These are phyloP conservation scores for Talaromyces adpressus DNA, from an alignment of 495 filamentous ascomycete species.

Conservation along the genomic window DNA sequence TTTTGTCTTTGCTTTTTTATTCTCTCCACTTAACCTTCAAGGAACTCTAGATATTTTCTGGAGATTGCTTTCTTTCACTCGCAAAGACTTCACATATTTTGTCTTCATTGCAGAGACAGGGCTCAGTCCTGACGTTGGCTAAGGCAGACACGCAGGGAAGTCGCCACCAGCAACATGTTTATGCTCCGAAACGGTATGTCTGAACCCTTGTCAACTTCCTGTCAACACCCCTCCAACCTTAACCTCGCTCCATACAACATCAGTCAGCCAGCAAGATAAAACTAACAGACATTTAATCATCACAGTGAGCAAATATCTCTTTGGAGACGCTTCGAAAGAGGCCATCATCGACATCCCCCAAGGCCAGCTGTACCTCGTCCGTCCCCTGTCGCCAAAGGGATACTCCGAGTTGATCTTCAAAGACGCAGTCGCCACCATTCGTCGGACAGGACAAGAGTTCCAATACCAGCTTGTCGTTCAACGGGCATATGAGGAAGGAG, in stretches of 20 bases:
- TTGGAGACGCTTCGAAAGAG: constrained; percentile 88
- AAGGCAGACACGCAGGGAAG: constrained; percentile 15
- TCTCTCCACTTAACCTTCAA: neutral
- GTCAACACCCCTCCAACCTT: constrained; percentile 19
- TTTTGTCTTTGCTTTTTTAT: neutral
- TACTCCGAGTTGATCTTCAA: constrained; percentile 99
- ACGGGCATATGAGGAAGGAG: constrained; percentile 93
- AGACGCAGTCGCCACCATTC: constrained; percentile 85
- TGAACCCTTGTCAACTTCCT: constrained; percentile 20
- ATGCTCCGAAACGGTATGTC: constrained; percentile 62
- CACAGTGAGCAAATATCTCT: constrained; percentile 83
- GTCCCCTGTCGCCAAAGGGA: constrained; percentile 89
- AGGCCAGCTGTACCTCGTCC: constrained; percentile 94
- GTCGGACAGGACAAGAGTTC: constrained; percentile 85
- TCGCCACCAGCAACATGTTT: constrained; percentile 50
- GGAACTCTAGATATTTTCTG: neutral
- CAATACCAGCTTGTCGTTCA: constrained; percentile 97
- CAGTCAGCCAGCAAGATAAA: neutral
- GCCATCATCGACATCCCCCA: constrained; percentile 89
- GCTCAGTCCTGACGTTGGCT: neutral
- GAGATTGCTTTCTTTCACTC: neutral
- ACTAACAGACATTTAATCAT: constrained; percentile 14
- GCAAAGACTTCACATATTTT: neutral
- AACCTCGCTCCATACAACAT: constrained; percentile 6
- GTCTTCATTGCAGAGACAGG: neutral